Percentiles rank a stretch among this genome's conserved stretches.
These are phyloP conservation scores for Sporothrix variecibatus DNA, from an alignment of 2,329 filamentous ascomycete genomes.

Conservation along the genomic window DNA sequence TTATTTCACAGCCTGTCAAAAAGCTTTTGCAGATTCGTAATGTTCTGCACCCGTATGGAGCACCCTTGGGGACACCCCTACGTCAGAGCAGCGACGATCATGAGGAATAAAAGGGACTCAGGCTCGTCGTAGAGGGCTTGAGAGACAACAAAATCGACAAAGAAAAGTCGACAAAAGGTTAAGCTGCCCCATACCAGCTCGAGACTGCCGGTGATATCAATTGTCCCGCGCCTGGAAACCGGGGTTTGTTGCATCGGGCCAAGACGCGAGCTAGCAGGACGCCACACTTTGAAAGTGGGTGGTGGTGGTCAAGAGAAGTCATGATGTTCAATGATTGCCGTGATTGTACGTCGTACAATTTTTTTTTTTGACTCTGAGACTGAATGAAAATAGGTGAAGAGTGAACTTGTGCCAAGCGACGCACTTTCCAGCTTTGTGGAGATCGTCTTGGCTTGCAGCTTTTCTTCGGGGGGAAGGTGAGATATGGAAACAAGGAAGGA, in stretches of 20 bases:
- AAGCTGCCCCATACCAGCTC: neutral
- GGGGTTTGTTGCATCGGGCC: slow-evolving; percentile 8
- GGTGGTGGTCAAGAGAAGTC: neutral
- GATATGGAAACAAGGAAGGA: slow-evolving; percentile 11
- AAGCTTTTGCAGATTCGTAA: neutral
- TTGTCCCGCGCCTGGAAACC: neutral
- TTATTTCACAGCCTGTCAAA: neutral
- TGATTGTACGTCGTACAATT: no score
- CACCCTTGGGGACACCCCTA: neutral
- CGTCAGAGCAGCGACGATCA: slow-evolving; percentile 12
- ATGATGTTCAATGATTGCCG: no score
- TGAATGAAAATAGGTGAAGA: neutral
- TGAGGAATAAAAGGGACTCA: neutral
- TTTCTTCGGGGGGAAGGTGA: neutral
- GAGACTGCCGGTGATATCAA: slow-evolving; percentile 8
- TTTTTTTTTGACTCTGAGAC: neutral
- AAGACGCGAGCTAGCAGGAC: slow-evolving; percentile 14
- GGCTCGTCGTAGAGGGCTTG: no score
- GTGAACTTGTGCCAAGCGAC: neutral
- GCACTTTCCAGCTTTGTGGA: slow-evolving; percentile 1
- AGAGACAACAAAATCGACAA: neutral
- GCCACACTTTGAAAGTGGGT: slow-evolving; percentile 15
- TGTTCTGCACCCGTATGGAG: neutral
- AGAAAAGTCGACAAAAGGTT: neutral
- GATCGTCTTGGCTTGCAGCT: slow-evolving; percentile 1